Base-by-base conservation (phyloP, 2,329 filamentous ascomycete genomes). In the Grosmannia penicillata region DNA sequence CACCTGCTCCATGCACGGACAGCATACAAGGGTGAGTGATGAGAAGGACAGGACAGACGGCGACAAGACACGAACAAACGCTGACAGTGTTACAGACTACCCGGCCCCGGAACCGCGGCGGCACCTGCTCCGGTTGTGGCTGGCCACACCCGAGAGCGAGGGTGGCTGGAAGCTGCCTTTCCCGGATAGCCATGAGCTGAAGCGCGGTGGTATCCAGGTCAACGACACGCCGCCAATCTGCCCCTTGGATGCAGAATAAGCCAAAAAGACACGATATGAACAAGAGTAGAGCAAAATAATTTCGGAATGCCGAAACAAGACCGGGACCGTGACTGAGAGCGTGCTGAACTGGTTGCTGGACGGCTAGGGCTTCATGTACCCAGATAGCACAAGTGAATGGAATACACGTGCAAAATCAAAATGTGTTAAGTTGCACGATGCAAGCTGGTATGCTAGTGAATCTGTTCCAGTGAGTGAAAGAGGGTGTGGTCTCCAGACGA, bases 191-290 rank as follows among this genome's bases (percentile, higher is more conserved):
- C 63, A 72, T 40, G 80, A 91, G 67, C 83, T 82, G 71, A 93
- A 93, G 72, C 69, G 86, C 15, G 84, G 84, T 8, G 86, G 85
- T 0, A 83, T 93, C 47, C 86, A 93, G 61, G 85, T 94, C 3
- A 73, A 93, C 56, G 74, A 93, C 55, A 82, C 70, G 21, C 63
- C 79, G 8, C 85, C 85, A 1, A 72, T 77, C 36, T 82, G 79
- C 30, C 78, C 79, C 9, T 61, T 86, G 35, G 82, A 89, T 61
- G 83, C 81, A 0, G 83, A 89, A 57, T 89, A 27, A 33, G 4
- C n/a, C n/a, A n/a, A n/a, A n/a, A n/a, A n/a, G n/a, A n/a, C n/a
- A n/a, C n/a, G n/a, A n/a, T n/a, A n/a, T n/a, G n/a, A n/a, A n/a
- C n/a, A n/a, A n/a, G n/a, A n/a, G n/a, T n/a, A n/a, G n/a, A n/a